A percentile compares a stretch with the other conserved stretches of the same genome.
Evolutionary conservation across 1,284 basidiomycete species (phyloP).

Genomic region (Ceratobasidium sp.): DNA sequence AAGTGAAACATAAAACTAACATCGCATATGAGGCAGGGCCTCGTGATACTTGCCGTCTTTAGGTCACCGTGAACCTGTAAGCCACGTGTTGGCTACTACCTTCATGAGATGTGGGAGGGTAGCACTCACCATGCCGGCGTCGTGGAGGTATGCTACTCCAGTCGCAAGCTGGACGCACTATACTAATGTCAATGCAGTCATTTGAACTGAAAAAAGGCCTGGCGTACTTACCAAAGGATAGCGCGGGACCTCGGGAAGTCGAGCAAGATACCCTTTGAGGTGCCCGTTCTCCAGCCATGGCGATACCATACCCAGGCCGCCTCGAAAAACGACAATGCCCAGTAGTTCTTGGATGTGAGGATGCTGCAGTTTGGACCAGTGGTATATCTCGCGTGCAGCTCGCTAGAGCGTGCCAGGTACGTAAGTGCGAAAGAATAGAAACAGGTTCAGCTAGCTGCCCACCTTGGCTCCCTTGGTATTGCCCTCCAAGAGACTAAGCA

Average conservation of each 20-base stretch:
- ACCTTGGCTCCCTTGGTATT: no score
- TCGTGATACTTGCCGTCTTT: no score
- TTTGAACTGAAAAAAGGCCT: neutral
- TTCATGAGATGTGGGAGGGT: neutral
- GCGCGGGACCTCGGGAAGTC: neutral
- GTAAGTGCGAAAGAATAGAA: no score
- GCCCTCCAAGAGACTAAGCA: no score
- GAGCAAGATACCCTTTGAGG: neutral
- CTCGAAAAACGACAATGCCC: neutral
- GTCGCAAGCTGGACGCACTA: constrained; percentile 7
- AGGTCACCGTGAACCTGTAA: constrained; percentile 24
- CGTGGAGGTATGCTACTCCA: constrained; percentile 10
- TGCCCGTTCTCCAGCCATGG: constrained; percentile 2
- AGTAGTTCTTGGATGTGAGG: constrained; percentile 5
- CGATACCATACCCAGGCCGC: constrained; percentile 23
- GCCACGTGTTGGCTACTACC: neutral
- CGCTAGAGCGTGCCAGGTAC: no score
- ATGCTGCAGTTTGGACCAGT: constrained; percentile 18
- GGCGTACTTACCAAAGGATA: neutral
- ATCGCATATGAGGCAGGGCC: neutral
- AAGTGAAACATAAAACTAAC: neutral
- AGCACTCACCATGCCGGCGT: constrained; percentile 1
- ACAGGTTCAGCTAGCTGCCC: no score
- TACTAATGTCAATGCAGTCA: neutral
- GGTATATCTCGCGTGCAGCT: constrained; percentile 17